Evolutionary conservation across 2,329 filamentous ascomycete species (phyloP).

Genomic region (Cladosporium halotolerans): DNA sequence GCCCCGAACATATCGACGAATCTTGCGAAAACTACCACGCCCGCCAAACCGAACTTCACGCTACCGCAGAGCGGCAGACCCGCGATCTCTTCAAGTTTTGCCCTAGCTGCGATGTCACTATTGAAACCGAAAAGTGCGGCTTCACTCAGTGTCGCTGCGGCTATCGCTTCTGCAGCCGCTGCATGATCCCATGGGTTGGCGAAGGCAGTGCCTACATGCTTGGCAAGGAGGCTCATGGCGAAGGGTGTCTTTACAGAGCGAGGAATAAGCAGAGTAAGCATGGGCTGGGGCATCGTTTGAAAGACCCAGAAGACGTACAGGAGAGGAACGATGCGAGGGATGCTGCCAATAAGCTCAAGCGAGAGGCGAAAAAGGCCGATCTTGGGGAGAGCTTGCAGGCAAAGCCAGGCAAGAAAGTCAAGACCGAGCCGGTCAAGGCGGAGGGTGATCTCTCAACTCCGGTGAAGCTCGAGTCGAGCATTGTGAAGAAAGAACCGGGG

Average conservation of each 20-base stretch:
- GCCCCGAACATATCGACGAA: slow-evolving; percentile 12
- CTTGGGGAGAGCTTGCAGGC: not conserved
- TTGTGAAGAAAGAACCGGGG: no score
- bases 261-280: not conserved
- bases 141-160: slow-evolving; percentile 11
- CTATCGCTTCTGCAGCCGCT: slow-evolving; percentile 14
- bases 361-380: not conserved
- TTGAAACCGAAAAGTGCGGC: not conserved
- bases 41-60: not conserved
- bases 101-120: not conserved
- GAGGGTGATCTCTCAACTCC: no score
- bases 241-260: not conserved
- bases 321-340: not conserved
- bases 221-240: not conserved
- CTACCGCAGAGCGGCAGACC: not conserved
- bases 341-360: not conserved
- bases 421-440: not conserved
- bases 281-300: not conserved
- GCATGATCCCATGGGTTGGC: slow-evolving; percentile 14
- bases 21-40: slow-evolving; percentile 3
- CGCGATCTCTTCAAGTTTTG: not conserved
- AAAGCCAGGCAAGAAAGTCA: not conserved
- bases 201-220: slow-evolving; percentile 7
- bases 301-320: not conserved
- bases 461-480: no score